These are phyloP conservation scores for Roridomyces roridus DNA, from an alignment of 768 basidiomycete species.

Conservation along the genomic window DNA sequence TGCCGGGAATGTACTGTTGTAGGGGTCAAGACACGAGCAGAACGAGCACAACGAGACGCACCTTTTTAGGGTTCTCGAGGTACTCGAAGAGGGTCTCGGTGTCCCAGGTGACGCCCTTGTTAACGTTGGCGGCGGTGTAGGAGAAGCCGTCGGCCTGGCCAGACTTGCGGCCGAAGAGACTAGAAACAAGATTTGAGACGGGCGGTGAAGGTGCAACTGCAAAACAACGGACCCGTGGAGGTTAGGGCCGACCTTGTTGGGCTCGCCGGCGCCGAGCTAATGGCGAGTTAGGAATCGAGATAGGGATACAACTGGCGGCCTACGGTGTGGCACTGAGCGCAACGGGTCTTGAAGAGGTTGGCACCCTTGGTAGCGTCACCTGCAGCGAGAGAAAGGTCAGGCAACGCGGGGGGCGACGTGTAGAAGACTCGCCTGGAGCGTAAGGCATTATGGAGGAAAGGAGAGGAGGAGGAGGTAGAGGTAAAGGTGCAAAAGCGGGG, in stretches of 20 bases:
- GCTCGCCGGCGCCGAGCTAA: constrained; percentile 66
- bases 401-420: background rate
- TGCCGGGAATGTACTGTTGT: constrained; percentile 74
- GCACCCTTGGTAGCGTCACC: constrained; percentile 94
- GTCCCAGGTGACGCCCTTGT: constrained; percentile 90
- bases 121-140: constrained; percentile 95
- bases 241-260: constrained; percentile 95
- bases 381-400: constrained; percentile 25
- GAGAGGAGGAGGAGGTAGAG: background rate
- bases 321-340: constrained; percentile 90
- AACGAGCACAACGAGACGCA: background rate
- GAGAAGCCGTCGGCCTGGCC: constrained; percentile 87
- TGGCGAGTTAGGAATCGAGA: background rate
- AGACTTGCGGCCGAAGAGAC: constrained; percentile 84
- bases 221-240: constrained; percentile 76
- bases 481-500: background rate
- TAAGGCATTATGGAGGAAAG: constrained; percentile 14
- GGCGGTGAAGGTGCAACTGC: background rate
- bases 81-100: constrained; percentile 94
- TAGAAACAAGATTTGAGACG: constrained; percentile 31
- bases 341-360: constrained; percentile 95
- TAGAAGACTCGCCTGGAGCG: constrained; percentile 1
- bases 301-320: background rate
- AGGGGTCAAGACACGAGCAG: background rate
- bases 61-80: constrained; percentile 96